Conservation (phyloP, 176 grass and related monocot species). For the Aechmea fasciata region DNA sequence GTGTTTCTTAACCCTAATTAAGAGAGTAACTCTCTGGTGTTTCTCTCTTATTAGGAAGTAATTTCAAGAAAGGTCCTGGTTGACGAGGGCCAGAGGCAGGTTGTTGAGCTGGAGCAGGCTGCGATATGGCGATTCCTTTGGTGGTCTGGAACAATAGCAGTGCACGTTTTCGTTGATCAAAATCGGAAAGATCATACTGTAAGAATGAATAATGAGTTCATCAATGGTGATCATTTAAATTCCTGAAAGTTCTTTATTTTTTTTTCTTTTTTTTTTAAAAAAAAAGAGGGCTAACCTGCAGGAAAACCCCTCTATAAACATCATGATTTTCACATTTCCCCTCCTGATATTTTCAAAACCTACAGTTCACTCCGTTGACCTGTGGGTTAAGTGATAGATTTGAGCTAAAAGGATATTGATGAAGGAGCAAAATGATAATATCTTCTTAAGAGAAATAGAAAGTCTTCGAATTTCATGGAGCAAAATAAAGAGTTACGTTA, state of each 20-base stretch:
- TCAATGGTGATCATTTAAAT: not conserved
- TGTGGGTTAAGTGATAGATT: no score
- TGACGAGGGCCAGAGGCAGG: constrained; percentile 64
- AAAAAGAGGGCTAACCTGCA: no score
- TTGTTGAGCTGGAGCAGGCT: constrained; percentile 92
- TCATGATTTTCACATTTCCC: constrained; percentile 6
- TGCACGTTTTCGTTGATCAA: constrained; percentile 93
- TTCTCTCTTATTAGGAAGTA: constrained; percentile 49
- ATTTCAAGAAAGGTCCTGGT: constrained; percentile 71
- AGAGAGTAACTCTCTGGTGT: not conserved
- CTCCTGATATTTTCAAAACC: no score
- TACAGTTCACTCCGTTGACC: no score
- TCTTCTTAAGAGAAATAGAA: no score
- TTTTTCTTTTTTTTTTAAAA: not conserved
- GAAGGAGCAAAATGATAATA: no score
- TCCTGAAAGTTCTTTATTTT: not conserved
- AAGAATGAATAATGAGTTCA: constrained; percentile 12
- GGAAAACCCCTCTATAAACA: constrained; percentile 3
- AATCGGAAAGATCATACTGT: constrained; percentile 73
- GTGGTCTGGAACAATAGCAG: constrained; percentile 82
- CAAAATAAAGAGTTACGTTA: no score
- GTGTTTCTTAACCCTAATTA: not conserved
- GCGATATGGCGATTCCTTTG: constrained; percentile 88
- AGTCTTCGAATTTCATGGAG: no score
- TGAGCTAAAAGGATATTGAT: no score